Evolutionary conservation across 1,284 basidiomycete genomes (phyloP).

Genomic region (Pterulicium gracile): DNA sequence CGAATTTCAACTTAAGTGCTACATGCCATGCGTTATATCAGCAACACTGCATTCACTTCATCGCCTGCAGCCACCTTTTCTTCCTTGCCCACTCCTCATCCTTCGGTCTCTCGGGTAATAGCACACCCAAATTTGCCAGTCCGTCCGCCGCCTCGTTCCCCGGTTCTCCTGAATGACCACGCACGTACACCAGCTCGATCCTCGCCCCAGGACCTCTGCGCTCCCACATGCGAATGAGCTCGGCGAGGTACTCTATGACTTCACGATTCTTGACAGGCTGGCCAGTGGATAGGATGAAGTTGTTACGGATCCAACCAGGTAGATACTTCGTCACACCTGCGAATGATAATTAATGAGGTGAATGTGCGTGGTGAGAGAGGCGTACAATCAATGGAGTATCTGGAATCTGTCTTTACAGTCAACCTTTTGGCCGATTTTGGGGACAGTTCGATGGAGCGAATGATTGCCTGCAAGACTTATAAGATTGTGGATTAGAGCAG

Average conservation of each 20-base stretch:
- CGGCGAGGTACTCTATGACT: conserved; percentile 52
- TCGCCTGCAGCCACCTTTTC: background rate
- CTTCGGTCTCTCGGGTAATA: conserved; percentile 16
- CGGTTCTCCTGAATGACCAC: conserved; percentile 56
- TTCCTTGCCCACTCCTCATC: background rate
- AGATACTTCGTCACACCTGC: conserved; percentile 64
- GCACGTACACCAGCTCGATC: conserved; percentile 53
- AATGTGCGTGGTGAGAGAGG: conserved; percentile 5
- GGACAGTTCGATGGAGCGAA: too few relatives aligned
- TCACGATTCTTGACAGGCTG: conserved; percentile 52
- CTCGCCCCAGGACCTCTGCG: conserved; percentile 39
- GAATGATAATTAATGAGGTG: conserved; percentile 1
- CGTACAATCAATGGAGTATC: conserved; percentile 64
- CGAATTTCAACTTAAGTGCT: too few relatives aligned
- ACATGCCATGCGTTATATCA: background rate
- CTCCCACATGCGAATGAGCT: conserved; percentile 38
- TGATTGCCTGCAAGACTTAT: conserved; percentile 64
- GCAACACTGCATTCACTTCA: background rate
- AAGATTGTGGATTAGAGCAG: too few relatives aligned
- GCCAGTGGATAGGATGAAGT: conserved; percentile 38
- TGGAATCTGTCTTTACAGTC: conserved; percentile 67
- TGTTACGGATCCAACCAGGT: conserved; percentile 42
- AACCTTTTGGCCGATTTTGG: too few relatives aligned
- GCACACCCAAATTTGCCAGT: conserved; percentile 49
- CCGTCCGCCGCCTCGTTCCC: conserved; percentile 77